These are phyloP conservation scores for Cladosporium sp. DNA, from an alignment of 2,329 filamentous ascomycete species.

Conservation along the genomic window DNA sequence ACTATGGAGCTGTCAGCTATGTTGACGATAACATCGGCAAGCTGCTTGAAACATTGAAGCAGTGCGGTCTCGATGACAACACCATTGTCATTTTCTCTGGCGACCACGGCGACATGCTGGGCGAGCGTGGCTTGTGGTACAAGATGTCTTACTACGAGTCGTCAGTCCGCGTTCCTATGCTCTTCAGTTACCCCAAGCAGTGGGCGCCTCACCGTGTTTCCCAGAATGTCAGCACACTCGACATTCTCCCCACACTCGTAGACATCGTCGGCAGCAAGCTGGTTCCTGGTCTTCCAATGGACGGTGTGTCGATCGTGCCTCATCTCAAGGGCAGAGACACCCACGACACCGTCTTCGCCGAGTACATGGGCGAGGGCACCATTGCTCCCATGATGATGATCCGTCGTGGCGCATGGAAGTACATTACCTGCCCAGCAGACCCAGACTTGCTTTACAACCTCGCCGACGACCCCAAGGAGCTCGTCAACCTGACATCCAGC, in stretches of 20 bases:
- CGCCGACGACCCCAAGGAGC: conserved; percentile 69
- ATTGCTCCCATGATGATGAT: conserved; percentile 93
- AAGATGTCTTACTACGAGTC: conserved; percentile 98
- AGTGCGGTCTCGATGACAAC: conserved; percentile 77
- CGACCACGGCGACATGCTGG: conserved; percentile 94
- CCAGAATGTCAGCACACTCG: conserved; percentile 86
- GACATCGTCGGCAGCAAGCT: conserved; percentile 75
- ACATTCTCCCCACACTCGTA: conserved; percentile 84
- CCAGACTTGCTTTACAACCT: conserved; percentile 84
- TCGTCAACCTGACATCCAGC: conserved; percentile 65
- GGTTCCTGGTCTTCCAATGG: conserved; percentile 73
- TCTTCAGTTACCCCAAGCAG: conserved; percentile 75
- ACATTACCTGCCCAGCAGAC: conserved; percentile 80
- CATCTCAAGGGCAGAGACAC: conserved; percentile 67
- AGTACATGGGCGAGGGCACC: conserved; percentile 93
- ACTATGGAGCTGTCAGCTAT: conserved; percentile 91
- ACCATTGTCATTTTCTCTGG: conserved; percentile 92
- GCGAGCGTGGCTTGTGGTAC: conserved; percentile 90
- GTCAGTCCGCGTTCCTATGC: conserved; percentile 82
- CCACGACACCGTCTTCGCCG: conserved; percentile 86
- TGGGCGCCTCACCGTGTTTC: conserved; percentile 75
- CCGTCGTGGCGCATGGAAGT: conserved; percentile 85
- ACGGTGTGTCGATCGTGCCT: conserved; percentile 79
- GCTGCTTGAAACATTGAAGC: conserved; percentile 73
- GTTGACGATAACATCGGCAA: conserved; percentile 90